A percentile compares a stretch with the other conserved stretches of the same genome.
These are phyloP conservation scores for Phialophora verrucosa DNA, from an alignment of 2,329 filamentous ascomycete genomes.

Conservation along the genomic window DNA sequence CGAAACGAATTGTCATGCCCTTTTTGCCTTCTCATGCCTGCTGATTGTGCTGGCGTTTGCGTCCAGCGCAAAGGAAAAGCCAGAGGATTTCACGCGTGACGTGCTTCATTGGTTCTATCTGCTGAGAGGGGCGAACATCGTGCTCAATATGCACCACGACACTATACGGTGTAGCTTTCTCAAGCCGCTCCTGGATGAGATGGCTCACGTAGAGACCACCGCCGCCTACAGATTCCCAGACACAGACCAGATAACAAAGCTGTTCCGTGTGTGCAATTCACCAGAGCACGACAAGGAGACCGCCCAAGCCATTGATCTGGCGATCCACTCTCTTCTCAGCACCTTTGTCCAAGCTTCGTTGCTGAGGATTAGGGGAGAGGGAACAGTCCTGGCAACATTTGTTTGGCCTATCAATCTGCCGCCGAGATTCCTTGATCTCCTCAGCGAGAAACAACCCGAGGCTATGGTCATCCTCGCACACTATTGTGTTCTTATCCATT, in stretches of 20 bases:
- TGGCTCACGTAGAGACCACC: constrained; percentile 41
- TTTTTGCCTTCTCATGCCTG: constrained; percentile 50
- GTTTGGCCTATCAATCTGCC: constrained; percentile 48
- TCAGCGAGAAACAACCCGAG: constrained; percentile 47
- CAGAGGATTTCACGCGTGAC: constrained; percentile 40
- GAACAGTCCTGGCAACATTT: constrained; percentile 43
- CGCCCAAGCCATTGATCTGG: constrained; percentile 41
- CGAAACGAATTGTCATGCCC: constrained; percentile 50
- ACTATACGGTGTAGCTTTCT: constrained; percentile 41
- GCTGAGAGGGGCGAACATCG: constrained; percentile 42
- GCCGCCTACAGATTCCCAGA: constrained; percentile 40
- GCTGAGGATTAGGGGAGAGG: constrained; percentile 37
- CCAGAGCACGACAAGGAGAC: constrained; percentile 39
- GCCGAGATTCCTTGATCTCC: constrained; percentile 45
- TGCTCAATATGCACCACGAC: constrained; percentile 42
- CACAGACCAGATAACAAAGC: constrained; percentile 40
- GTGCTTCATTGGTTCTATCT: constrained; percentile 44
- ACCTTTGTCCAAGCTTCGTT: constrained; percentile 42
- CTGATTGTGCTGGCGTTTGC: constrained; percentile 50
- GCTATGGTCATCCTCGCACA: constrained; percentile 45
- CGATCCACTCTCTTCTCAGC: constrained; percentile 43
- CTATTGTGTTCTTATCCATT: constrained; percentile 42
- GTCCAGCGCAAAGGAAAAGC: constrained; percentile 34
- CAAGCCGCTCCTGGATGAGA: constrained; percentile 42
- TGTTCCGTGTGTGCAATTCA: constrained; percentile 41